Evolutionary conservation across 2,329 filamentous ascomycete genomes (phyloP).

Genomic region (Venturiaceae sp.): DNA sequence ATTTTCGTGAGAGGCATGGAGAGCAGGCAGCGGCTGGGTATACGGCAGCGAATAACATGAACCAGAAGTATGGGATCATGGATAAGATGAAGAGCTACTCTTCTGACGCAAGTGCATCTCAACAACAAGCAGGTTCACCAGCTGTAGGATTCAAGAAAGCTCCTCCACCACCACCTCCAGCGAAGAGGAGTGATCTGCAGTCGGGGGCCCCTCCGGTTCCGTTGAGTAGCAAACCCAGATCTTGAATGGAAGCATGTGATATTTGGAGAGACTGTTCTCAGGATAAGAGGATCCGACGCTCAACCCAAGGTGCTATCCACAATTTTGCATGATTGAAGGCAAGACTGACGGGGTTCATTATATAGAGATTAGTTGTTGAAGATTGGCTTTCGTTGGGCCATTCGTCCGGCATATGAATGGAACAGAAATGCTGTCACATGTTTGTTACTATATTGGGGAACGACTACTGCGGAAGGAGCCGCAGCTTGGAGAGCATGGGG

Average conservation of each 20-base stretch:
- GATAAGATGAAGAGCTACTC: conserved; percentile 28
- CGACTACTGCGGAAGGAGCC: not conserved
- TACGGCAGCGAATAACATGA: conserved; percentile 45
- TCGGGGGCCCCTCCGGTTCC: conserved; percentile 46
- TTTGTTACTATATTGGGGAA: not conserved
- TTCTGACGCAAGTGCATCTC: conserved; percentile 21
- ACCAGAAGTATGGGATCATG: conserved; percentile 52
- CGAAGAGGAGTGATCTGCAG: conserved; percentile 43
- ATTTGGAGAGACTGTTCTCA: not conserved
- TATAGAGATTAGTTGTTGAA: not conserved
- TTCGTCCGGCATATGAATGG: not conserved
- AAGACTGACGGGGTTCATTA: not conserved
- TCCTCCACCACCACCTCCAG: conserved; percentile 46
- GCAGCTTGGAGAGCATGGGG: not conserved
- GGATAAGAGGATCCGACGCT: not conserved
- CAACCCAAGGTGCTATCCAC: not conserved
- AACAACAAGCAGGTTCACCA: conserved; percentile 10
- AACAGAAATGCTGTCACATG: not conserved
- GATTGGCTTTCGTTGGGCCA: not conserved
- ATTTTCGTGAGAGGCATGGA: conserved; percentile 61
- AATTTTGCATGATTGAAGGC: not conserved
- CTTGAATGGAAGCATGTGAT: not conserved
- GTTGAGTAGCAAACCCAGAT: conserved; percentile 44
- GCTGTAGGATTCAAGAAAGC: conserved; percentile 24
- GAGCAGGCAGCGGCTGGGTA: conserved; percentile 56